Base-by-base conservation (phyloP, 106 monocot species). In the Agapanthus africanus region DNA sequence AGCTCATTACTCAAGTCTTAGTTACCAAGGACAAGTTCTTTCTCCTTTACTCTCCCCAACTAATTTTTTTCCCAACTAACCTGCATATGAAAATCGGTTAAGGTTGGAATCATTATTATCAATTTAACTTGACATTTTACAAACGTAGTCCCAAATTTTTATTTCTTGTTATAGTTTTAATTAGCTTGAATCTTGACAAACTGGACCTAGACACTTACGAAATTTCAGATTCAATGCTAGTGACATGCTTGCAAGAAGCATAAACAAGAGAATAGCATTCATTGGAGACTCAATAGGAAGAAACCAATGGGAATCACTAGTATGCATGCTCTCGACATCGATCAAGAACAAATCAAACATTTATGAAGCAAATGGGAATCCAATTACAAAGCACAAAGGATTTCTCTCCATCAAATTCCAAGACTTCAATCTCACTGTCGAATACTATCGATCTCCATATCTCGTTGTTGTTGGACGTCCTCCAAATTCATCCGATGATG, bases 291-390 rank as follows among this genome's bases (percentile, higher is more conserved):
- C 97, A 4, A 87, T 99, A 13, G 97, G 97, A 4, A 54, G 97
- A 51, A 99, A 99, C 66, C 97, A 99, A 42, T 99, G 97, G 97
- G 97, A 99, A 66, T 99, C 97, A 0, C 56, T 99, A 22, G 26
- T 99, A 4, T 99, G 97, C 79, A 92, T 92, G 80, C 79, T 92
- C 3, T 71, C 84, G 1, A 50, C 14, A 11, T 65, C 26, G 2
- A 66, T 75, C 0, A 4, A 10, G 9, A 85, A 87, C 78, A 33
- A 67, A 51, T 90, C 80, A 16, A 42, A 22, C 66, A 44, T 66
- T 11, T 44, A 66, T 41, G 66, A 66, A 32, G 67, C 73, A 35
- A 71, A 79, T 35, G 92, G 97, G 15, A 89, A 74, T 19, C 89
- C 97, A 15, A 87, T 99, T 22, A 89, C 75, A 71, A 92, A 92